Evolutionary conservation across 2,329 filamentous ascomycete genomes (phyloP), one percentile per base, ranked within the genome.

Genomic region (Rhynchosporium agropyri): DNA sequence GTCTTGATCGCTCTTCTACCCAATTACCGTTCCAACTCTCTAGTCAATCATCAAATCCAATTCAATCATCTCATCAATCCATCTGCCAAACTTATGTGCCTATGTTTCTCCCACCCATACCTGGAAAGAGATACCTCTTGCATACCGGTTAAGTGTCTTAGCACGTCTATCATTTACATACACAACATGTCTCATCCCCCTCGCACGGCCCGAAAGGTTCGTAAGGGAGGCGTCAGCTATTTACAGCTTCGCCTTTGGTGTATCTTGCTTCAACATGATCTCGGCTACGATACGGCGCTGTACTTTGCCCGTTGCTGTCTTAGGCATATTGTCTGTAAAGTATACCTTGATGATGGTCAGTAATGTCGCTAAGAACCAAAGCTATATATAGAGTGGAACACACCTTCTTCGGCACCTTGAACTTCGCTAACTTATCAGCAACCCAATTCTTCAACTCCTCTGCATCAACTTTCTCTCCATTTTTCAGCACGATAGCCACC

Each of bases 231-330:
- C 8, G 13, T 28, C 7, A 51, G n/a, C 20, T 8, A 6, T 73
- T 64, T 82, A 86, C 68, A 86, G 74, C 77, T 84, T 85, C 13
- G 82, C 78, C 75, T 81, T 83, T 60, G 76, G 75, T 61, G 77
- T 76, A 62, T 87, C 86, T 75, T 88, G 83, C 80, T 90, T 90
- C 76, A 88, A 80, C 90, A 96, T 94, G 36, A 85, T 85, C 76
- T 94, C 90, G 13, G 91, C 91, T n/a, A 96, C 91, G 71, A 93
- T 91, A 66, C 90, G 84, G 65, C 91, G 81, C 78, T 96, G 91
- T 63, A 96, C 89, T 81, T 96, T 96, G 61, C 91, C 91, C 5
- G 91, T 96, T n/a, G 91, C 91, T 3, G 92, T 94, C 83, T 96
- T 96, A 66, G 91, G 91, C 86, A 96, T 96, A 68, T 88, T 79